phyloP scores from a whole-genome alignment of 768 basidiomycete genomes.

The Suillus ampliporus region DNA sequence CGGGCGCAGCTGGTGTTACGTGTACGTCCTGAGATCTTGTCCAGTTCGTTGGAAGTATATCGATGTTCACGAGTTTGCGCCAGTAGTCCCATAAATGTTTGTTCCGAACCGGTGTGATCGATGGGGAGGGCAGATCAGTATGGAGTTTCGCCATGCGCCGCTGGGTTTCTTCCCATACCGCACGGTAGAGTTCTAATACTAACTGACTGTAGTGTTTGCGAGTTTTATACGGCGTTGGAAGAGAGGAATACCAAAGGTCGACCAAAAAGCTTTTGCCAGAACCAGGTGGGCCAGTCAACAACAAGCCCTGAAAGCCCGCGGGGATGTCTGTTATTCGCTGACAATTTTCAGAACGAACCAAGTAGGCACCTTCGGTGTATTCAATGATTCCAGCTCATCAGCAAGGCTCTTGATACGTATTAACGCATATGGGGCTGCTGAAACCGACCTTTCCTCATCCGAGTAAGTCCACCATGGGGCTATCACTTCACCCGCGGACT shows the following conservation, averaged over 20 bases:
- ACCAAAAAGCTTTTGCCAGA: constrained; percentile 61
- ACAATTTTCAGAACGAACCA: neutral
- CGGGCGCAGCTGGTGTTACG: too few species aligned
- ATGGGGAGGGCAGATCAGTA: neutral
- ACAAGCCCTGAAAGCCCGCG: constrained; percentile 45
- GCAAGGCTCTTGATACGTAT: constrained; percentile 51
- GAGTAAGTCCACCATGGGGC: constrained; percentile 38
- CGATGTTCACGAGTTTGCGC: constrained; percentile 38
- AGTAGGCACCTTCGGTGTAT: constrained; percentile 53
- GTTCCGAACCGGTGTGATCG: constrained; percentile 24
- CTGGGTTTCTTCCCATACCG: constrained; percentile 57
- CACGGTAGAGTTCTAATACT: constrained; percentile 59
- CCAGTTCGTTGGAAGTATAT: constrained; percentile 37
- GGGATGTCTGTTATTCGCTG: neutral
- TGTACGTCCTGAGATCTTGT: constrained; percentile 13
- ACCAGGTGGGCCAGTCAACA: constrained; percentile 57
- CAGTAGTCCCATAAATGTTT: constrained; percentile 32
- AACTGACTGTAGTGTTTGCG: constrained; percentile 64
- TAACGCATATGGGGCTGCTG: constrained; percentile 37
- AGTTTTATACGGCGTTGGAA: constrained; percentile 58
- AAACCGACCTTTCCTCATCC: constrained; percentile 20
- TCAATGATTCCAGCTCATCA: constrained; percentile 55
- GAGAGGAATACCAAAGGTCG: constrained; percentile 59
- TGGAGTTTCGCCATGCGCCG: constrained; percentile 35
- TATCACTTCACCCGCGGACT: too few species aligned